A percentile compares a stretch with the other conserved stretches of the same genome.
phyloP scores from a whole-genome alignment of 2,329 filamentous ascomycete species.

The Seiridium unicorne region DNA sequence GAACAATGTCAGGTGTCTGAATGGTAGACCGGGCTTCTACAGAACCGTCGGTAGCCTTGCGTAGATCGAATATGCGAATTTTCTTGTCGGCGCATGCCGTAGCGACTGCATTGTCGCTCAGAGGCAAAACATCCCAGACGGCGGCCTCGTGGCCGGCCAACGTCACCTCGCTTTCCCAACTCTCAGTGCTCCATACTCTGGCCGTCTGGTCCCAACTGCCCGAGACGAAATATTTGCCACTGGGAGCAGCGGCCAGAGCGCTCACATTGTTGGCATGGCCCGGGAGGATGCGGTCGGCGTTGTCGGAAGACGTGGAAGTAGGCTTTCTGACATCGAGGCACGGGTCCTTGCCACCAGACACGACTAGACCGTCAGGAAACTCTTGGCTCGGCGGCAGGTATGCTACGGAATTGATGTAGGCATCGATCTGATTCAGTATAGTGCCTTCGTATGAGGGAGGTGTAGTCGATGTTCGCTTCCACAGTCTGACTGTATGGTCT shows the following conservation, averaged over 20 bases:
- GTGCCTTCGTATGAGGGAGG: conserved; percentile 74
- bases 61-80: conserved; percentile 79
- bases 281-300: conserved; percentile 81
- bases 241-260: conserved; percentile 73
- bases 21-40: conserved; percentile 53
- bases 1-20: conserved; percentile 76
- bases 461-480: conserved; percentile 66
- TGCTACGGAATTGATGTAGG: conserved; percentile 84
- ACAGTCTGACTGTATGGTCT: conserved; percentile 86
- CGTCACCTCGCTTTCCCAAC: conserved; percentile 75
- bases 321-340: conserved; percentile 88
- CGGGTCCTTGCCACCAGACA: conserved; percentile 87
- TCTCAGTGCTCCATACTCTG: conserved; percentile 80
- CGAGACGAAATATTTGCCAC: conserved; percentile 75
- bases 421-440: conserved; percentile 76
- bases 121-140: conserved; percentile 89
- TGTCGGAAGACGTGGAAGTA: conserved; percentile 63
- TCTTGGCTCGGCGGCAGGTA: conserved; percentile 68
- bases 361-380: conserved; percentile 75
- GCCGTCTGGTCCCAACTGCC: conserved; percentile 93
- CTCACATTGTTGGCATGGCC: conserved; percentile 90
- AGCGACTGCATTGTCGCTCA: conserved; percentile 76
- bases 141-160: conserved; percentile 72
- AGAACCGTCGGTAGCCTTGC: conserved; percentile 55
- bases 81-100: conserved; percentile 91